These are phyloP conservation scores for Xylaria sp. DNA, from an alignment of 2,329 filamentous ascomycete genomes.

Conservation along the genomic window DNA sequence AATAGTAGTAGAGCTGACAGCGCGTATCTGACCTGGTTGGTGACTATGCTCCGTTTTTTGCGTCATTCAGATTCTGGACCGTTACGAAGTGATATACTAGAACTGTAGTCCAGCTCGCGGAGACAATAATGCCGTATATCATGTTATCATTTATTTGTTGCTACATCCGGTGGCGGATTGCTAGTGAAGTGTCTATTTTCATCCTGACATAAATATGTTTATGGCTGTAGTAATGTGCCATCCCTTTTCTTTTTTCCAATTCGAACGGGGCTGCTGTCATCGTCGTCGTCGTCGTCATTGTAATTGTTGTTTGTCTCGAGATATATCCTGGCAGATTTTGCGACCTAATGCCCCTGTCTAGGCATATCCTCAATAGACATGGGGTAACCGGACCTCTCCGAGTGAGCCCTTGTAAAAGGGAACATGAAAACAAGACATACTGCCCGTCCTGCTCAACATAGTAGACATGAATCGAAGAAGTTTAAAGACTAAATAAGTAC, in stretches of 20 bases:
- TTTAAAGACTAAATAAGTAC: constrained; percentile 31
- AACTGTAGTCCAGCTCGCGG: neutral
- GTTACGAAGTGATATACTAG: neutral
- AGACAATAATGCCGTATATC: constrained; percentile 29
- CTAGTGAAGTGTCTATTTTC: constrained; percentile 49
- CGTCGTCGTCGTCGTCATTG: too few species aligned
- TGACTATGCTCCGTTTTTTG: constrained; percentile 12
- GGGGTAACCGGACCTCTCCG: constrained; percentile 40
- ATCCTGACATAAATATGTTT: constrained; percentile 38
- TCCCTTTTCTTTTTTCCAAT: constrained; percentile 36
- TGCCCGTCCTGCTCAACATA: constrained; percentile 35
- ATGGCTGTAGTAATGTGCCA: constrained; percentile 30
- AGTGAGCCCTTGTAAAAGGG: constrained; percentile 30
- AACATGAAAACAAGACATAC: constrained; percentile 5
- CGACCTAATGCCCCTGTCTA: constrained; percentile 31
- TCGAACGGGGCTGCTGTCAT: constrained; percentile 29
- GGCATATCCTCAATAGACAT: constrained; percentile 25
- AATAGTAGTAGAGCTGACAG: neutral
- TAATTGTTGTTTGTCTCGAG: constrained; percentile 16
- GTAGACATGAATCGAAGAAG: constrained; percentile 38
- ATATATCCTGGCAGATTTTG: constrained; percentile 30
- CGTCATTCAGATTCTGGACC: constrained; percentile 11
- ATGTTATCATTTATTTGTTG: constrained; percentile 34
- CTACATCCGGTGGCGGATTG: constrained; percentile 51
- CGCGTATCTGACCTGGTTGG: neutral